These are phyloP conservation scores for Pleurotus tuber-regium DNA, from an alignment of 768 basidiomycete genomes.

Conservation along the genomic window DNA sequence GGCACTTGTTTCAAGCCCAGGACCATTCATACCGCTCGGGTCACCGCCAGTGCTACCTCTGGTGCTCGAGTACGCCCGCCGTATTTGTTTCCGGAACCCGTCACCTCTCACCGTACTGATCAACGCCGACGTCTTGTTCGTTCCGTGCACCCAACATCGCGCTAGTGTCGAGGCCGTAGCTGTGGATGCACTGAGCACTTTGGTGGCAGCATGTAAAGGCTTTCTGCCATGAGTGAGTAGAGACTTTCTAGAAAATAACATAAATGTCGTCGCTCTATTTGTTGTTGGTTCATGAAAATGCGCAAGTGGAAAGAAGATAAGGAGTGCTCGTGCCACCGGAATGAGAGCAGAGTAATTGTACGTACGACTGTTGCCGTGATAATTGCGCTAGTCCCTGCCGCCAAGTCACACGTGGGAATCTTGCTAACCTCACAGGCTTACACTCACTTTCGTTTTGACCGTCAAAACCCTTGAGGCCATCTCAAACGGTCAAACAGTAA, in stretches of 20 bases:
- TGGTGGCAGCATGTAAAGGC: conserved; percentile 56
- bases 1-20: conserved; percentile 17
- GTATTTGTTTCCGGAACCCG: conserved; percentile 21
- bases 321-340: background rate
- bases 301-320: conserved; percentile 7
- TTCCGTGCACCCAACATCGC: conserved; percentile 51
- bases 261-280: conserved; percentile 16
- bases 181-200: conserved; percentile 48
- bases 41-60: conserved; percentile 17
- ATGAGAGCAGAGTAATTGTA: conserved; percentile 8
- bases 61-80: conserved; percentile 36
- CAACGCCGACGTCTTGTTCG: conserved; percentile 50
- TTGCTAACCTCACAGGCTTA: too few relatives aligned
- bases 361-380: conserved; percentile 7
- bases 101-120: conserved; percentile 39
- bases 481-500: too few relatives aligned
- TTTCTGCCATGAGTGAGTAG: conserved; percentile 49
- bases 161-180: conserved; percentile 47
- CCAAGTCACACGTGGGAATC: conserved; percentile 4
- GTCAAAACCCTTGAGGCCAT: too few relatives aligned
- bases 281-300: conserved; percentile 5
- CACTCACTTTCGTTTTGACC: too few relatives aligned
- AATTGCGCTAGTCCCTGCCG: conserved; percentile 3
- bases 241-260: conserved; percentile 53
- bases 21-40: conserved; percentile 17